Evolutionary conservation across 768 basidiomycete species (phyloP), one percentile per base, ranked within the genome.

Genomic region (Pleurotus cornucopiae): DNA sequence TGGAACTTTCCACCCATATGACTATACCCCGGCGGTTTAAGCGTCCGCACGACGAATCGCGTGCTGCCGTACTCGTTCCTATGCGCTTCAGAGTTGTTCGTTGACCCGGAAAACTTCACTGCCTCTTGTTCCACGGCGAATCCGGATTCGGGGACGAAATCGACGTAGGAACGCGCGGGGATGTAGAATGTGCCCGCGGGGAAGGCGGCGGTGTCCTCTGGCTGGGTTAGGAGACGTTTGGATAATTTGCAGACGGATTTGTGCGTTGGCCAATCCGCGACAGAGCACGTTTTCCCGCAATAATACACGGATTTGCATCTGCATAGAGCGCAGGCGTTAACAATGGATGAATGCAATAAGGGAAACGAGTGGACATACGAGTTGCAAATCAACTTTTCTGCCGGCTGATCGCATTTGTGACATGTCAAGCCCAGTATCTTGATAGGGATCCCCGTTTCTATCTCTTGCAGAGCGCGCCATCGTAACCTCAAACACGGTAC

Each of bases 111-210:
- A 26, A 59, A 47, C 45, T 62, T 63, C 40, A 65, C 56, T 1
- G 57, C 20, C 44, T 65, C 64, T 41, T 63, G 64, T 45, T 65
- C 64, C 6, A 55, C 51, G 26, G 62, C 60, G 43, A 63, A 65
- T 6, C 64, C 64, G 20, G 48, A 55, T 30, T 65, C 62, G 6
- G 45, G 18, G 40, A 62, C 55, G 54, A 59, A 62, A 40, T 61
- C 58, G 34, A 63, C 56, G 44, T 60, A 65, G 7, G 62, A 58
- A 14, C 62, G 60, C 14, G 58, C 58, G 37, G 62, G 58, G 18
- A 62, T 21, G 54, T 65, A 65, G 20, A 63, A 56, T 1, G 58
- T 63, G 21, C 62, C 52, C 20, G 43, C 5, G 1, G 64, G 62
- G 37, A 65, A 54, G 2, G 54, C 51, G 5, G 58, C 21, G n/a